A percentile compares a stretch with the other conserved stretches of the same genome.
Conservation (phyloP, 768 basidiomycete species). For the Amanita subjunquillea region DNA sequence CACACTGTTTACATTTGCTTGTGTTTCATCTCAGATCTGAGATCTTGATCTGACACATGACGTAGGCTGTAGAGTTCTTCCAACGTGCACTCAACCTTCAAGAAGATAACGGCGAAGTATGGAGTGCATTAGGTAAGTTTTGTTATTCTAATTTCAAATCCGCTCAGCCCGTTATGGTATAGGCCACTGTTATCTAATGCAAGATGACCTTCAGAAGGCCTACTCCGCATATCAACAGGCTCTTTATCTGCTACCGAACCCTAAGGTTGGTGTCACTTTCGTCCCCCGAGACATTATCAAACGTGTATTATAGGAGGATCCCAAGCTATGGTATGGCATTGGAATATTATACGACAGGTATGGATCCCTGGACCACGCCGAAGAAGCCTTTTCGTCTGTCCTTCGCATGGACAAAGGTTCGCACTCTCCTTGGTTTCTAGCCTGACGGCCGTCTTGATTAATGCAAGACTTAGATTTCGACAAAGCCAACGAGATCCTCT, state of each 20-base stretch:
- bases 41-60: conserved; percentile 23
- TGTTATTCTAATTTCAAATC: conserved; percentile 8
- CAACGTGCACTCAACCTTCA: conserved; percentile 84
- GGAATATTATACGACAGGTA: conserved; percentile 98
- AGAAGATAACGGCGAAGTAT: conserved; percentile 97
- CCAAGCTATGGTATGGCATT: conserved; percentile 99
- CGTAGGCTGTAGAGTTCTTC: conserved; percentile 93
- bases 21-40: conserved; percentile 18
- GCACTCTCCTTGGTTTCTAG: conserved; percentile 15
- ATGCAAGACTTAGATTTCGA: conserved; percentile 73
- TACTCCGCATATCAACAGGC: conserved; percentile 99
- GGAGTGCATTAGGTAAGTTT: conserved; percentile 82
- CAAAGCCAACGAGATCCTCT: conserved; percentile 97
- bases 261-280: conserved; percentile 52
- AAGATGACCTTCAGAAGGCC: conserved; percentile 97
- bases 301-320: conserved; percentile 58
- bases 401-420: conserved; percentile 94
- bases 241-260: conserved; percentile 88
- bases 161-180: conserved; percentile 11
- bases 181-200: conserved; percentile 99
- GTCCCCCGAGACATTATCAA: conserved; percentile 6
- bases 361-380: conserved; percentile 95
- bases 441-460: conserved; percentile 13
- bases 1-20: conserved; percentile 20
- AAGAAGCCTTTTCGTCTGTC: conserved; percentile 95